Evolutionary conservation across 768 basidiomycete genomes (phyloP).

Genomic region (Mycena kentingensis): DNA sequence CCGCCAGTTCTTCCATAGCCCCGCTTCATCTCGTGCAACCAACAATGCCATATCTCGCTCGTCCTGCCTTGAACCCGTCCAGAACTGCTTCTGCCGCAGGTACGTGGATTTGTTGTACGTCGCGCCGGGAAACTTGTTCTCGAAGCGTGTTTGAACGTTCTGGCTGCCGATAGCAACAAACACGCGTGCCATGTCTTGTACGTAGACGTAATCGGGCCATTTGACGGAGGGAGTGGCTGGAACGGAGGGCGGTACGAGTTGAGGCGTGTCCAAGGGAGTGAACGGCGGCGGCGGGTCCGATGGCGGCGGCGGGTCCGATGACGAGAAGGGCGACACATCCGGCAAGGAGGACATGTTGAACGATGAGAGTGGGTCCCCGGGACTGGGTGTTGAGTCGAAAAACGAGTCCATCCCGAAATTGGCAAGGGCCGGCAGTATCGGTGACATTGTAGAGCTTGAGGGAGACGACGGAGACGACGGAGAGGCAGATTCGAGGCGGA

Average conservation of each 20-base stretch:
- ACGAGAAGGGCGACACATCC: no score
- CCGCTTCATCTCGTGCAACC: neutral
- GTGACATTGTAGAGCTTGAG: neutral
- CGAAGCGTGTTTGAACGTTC: neutral
- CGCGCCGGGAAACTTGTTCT: neutral
- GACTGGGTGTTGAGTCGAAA: no score
- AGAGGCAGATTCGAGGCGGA: neutral
- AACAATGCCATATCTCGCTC: neutral
- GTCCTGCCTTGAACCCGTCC: conserved; percentile 1
- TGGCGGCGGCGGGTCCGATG: no score
- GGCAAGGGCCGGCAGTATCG: neutral
- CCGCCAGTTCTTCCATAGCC: conserved; percentile 4
- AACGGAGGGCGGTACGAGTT: neutral
- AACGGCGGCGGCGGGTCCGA: neutral
- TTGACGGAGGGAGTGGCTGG: neutral
- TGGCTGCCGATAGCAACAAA: neutral
- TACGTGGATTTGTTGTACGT: neutral
- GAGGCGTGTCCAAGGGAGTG: neutral
- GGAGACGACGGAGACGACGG: neutral
- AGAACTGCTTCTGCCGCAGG: neutral
- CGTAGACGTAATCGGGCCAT: conserved; percentile 4
- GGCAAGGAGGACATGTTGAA: no score
- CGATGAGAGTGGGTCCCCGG: no score
- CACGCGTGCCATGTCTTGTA: neutral
- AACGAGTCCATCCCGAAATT: neutral